Base-by-base conservation (phyloP, 768 basidiomycete genomes). In the Suillus subaureus region DNA sequence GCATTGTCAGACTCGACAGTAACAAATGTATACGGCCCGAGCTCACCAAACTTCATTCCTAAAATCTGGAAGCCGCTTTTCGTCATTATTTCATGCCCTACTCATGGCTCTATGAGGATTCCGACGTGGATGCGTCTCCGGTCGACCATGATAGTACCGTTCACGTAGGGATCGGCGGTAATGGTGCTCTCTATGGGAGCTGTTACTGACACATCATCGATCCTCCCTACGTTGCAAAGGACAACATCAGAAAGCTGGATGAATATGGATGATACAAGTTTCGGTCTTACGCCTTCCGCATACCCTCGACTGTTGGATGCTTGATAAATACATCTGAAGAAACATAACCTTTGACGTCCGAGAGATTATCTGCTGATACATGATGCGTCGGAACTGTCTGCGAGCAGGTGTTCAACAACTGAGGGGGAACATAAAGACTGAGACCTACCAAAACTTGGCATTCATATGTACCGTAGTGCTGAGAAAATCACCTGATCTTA, bases 291-390 rank as follows among this genome's bases (percentile, higher is more conserved):
- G 12, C 37, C 69, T 78, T 83, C 75, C 80, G 86, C n/a, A 81
- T 70, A 16, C 76, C 72, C 4, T 76, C 69, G 12, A 79, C 78
- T 7, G 78, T 80, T 1, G 84, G 82, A 66, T 85, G 84, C 31
- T 73, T 75, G 40, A 78, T 63, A 66, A 80, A 83, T 8, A 83
- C 68, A 71, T 85, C 84, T 3, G 77, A 79, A 13, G 79, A 83
- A 2, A 79, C 79, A 57, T 83, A 84, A 15, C 83, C 83, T 49
- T 68, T 71, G 6, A 74, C 72, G 42, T 84, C 77, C 4, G 69
- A 66, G 6, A 82, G 31, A 57, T 82, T 82, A 33, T 78, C 75
- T 3, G 78, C 69, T 4, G 74, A 70, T 0, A 73, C 66, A 16
- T 70, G 68, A 64, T 78, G 74, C 4, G 57, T 77, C 6, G 74